phyloP scores from a whole-genome alignment of 352 stramenopile species.

The Aphanomyces euteiches region DNA sequence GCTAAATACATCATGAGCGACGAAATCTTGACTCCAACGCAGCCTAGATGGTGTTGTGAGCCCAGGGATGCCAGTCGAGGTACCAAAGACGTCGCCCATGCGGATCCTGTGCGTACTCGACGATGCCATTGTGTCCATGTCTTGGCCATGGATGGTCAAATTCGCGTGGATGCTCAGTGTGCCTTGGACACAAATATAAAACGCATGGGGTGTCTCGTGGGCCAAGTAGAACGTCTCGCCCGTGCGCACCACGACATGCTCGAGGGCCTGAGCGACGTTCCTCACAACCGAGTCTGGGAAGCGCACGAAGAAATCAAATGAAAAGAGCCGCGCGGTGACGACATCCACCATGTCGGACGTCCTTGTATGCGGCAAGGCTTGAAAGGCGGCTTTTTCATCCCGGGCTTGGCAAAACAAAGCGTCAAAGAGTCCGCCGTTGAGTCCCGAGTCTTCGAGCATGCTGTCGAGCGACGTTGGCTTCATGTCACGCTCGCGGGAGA shows the following conservation, averaged over 20 bases:
- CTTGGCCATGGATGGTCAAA: slow-evolving; percentile 16
- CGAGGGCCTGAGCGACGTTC: slow-evolving; percentile 4
- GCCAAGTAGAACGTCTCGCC: slow-evolving; percentile 26
- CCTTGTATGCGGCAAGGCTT: background rate
- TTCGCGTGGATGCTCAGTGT: slow-evolving; percentile 29
- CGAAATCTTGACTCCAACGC: slow-evolving; percentile 21
- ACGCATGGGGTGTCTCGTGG: slow-evolving; percentile 3
- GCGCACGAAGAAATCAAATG: slow-evolving; percentile 23
- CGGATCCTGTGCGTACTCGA: slow-evolving; percentile 24
- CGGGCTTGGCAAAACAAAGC: slow-evolving; percentile 25
- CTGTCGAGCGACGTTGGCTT: slow-evolving; percentile 8
- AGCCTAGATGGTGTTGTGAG: slow-evolving; percentile 1
- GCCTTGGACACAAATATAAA: slow-evolving; percentile 19
- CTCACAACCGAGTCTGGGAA: slow-evolving; percentile 1
- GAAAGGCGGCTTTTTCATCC: slow-evolving; percentile 21
- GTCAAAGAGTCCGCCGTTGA: slow-evolving; percentile 18
- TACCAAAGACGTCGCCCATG: slow-evolving; percentile 24
- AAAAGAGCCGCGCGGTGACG: background rate
- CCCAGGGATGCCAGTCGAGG: background rate
- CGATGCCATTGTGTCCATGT: slow-evolving; percentile 12
- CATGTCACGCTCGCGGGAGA: background rate
- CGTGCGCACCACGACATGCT: slow-evolving; percentile 9
- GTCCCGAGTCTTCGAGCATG: slow-evolving; percentile 2
- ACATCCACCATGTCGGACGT: slow-evolving; percentile 11
- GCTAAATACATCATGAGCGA: slow-evolving; percentile 29